These are phyloP conservation scores for Hemisphaericaspora xylanilytica DNA, from an alignment of 1,139 yeast species.

Conservation along the genomic window DNA sequence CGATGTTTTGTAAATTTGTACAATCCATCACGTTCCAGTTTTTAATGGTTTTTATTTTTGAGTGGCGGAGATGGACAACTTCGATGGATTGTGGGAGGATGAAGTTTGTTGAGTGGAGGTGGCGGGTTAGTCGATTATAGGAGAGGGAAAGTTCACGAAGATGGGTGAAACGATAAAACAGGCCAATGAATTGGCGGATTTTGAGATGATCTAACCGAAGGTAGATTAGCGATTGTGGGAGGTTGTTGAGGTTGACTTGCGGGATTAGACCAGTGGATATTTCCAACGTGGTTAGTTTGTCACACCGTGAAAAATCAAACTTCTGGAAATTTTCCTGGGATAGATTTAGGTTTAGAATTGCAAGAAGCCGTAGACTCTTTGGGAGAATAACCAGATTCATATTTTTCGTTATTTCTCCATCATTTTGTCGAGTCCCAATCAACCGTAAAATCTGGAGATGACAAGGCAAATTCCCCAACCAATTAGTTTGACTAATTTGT, in stretches of 20 bases:
- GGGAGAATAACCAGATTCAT: conserved; percentile 3
- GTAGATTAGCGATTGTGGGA: conserved; percentile 3
- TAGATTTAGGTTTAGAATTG: conserved; percentile 1
- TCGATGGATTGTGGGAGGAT: conserved; percentile 3
- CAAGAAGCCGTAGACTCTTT: conserved; percentile 3
- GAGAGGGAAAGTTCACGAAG: conserved; percentile 2
- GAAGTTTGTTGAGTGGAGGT: conserved; percentile 1
- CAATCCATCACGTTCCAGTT: conserved; percentile 4
- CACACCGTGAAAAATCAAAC: conserved; percentile 5
- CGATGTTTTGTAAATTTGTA: conserved; percentile 1
- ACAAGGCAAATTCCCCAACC: conserved; percentile 7
- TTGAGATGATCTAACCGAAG: conserved; percentile 3
- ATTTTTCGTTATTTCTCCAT: neutral
- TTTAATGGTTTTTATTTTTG: conserved; percentile 1
- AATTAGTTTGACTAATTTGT: conserved; percentile 1
- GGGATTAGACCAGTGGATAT: conserved; percentile 2
- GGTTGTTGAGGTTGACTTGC: conserved; percentile 1
- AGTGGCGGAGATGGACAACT: conserved; percentile 1
- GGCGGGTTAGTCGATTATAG: conserved; percentile 2
- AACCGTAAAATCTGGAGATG: conserved; percentile 2
- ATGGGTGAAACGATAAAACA: conserved; percentile 3
- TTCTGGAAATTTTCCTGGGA: neutral
- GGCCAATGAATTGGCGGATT: conserved; percentile 1
- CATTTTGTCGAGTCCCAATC: neutral
- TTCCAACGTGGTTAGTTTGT: conserved; percentile 1